Evolutionary conservation across 495 filamentous ascomycete species (phyloP).

Genomic region (Talaromyces trachyspermus): DNA sequence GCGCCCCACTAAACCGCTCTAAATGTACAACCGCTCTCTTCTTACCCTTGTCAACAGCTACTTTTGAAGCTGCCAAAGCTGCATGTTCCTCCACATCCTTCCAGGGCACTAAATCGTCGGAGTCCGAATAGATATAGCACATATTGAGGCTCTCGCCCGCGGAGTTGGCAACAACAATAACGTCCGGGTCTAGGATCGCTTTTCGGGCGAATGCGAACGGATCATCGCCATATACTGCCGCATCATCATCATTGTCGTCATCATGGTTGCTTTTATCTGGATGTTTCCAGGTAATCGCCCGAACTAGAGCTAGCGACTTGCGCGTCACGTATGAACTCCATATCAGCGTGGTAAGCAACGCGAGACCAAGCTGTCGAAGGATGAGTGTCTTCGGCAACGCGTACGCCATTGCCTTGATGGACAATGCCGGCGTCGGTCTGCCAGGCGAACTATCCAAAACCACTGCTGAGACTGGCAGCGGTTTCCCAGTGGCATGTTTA

Average conservation of each 20-base stretch:
- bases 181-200: not conserved
- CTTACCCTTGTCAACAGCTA: conserved; percentile 10
- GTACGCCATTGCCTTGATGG: conserved; percentile 29
- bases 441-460: conserved; percentile 39
- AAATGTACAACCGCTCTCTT: conserved; percentile 24
- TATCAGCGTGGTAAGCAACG: conserved; percentile 15
- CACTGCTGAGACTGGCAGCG: conserved; percentile 28
- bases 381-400: conserved; percentile 30
- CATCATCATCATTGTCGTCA: conserved; percentile 25
- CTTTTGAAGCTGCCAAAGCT: conserved; percentile 21
- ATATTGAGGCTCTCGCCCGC: conserved; percentile 6
- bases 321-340: conserved; percentile 12
- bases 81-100: conserved; percentile 38
- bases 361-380: conserved; percentile 22
- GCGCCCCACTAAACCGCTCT: conserved; percentile 31
- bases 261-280: conserved; percentile 11
- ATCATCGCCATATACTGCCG: conserved; percentile 18
- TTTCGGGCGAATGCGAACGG: conserved; percentile 6
- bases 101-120: conserved; percentile 33
- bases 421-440: conserved; percentile 18
- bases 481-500: conserved; percentile 19
- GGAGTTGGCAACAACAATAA: not conserved
- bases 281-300: not conserved
- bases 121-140: conserved; percentile 41
- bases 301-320: conserved; percentile 10